Conservation (phyloP, 768 basidiomycete species). For the Hypholoma sublateritium region DNA sequence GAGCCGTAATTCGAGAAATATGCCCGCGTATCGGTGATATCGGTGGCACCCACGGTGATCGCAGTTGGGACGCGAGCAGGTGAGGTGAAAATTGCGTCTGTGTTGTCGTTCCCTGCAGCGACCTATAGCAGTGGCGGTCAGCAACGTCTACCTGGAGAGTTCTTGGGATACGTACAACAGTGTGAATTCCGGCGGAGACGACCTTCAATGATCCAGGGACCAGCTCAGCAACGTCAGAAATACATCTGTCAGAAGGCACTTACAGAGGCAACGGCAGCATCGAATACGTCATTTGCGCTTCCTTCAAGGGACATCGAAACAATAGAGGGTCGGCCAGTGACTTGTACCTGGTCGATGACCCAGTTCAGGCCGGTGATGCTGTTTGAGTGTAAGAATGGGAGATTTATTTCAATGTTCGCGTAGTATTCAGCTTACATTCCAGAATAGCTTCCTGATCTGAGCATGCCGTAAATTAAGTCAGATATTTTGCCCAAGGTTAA, state of each 20-base stretch:
- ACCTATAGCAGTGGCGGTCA: conserved; percentile 15
- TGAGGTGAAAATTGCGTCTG: conserved; percentile 28
- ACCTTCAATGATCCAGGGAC: conserved; percentile 16
- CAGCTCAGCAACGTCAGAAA: background rate
- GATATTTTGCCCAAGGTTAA: background rate
- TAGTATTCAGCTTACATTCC: background rate
- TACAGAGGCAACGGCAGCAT: conserved; percentile 30
- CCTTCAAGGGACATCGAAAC: conserved; percentile 39
- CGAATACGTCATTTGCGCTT: conserved; percentile 22
- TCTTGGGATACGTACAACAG: conserved; percentile 13
- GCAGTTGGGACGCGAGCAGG: conserved; percentile 35
- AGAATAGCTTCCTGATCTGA: background rate
- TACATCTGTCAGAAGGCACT: background rate
- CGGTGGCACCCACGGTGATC: conserved; percentile 39
- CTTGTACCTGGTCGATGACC: conserved; percentile 19
- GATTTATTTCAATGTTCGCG: background rate
- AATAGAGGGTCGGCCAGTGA: conserved; percentile 29
- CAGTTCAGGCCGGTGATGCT: conserved; percentile 34
- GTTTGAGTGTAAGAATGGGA: background rate
- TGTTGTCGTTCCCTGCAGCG: conserved; percentile 35
- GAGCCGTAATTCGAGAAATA: conserved; percentile 43
- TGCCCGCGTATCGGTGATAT: conserved; percentile 32
- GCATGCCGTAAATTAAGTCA: background rate
- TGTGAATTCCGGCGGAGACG: conserved; percentile 28
- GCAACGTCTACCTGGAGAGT: too few relatives aligned